Percentiles rank a stretch among this genome's conserved stretches.
Conservation (phyloP, 495 filamentous ascomycete species). For the Alectoria sarmentosa region DNA sequence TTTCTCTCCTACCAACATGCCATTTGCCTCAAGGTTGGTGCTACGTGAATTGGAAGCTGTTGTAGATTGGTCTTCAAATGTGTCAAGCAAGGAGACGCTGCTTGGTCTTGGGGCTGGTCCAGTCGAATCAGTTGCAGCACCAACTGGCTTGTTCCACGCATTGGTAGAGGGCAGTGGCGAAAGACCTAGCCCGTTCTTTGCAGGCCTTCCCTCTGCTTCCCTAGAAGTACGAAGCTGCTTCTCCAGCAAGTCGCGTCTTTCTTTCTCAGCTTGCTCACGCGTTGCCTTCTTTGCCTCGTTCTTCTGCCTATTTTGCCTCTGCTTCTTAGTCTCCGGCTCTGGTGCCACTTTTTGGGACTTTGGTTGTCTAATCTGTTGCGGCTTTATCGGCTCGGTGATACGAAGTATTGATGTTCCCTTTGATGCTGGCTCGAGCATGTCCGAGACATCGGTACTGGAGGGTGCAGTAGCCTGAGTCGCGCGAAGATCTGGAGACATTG, state of each 20-base stretch:
- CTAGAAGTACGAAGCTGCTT: conserved; percentile 74
- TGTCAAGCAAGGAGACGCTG: conserved; percentile 61
- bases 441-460: conserved; percentile 57
- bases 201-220: conserved; percentile 65
- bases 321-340: conserved; percentile 75
- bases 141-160: conserved; percentile 50
- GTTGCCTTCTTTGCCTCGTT: conserved; percentile 62
- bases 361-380: conserved; percentile 38
- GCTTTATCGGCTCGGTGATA: conserved; percentile 57
- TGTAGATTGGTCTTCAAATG: conserved; percentile 48
- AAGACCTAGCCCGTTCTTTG: conserved; percentile 61
- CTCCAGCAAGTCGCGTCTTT: conserved; percentile 64
- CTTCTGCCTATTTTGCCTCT: conserved; percentile 79
- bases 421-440: conserved; percentile 75
- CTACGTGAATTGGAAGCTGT: conserved; percentile 26
- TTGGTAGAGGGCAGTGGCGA: conserved; percentile 51
- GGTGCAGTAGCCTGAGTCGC: conserved; percentile 40
- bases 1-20: conserved; percentile 12
- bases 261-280: conserved; percentile 66
- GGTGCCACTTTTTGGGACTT: conserved; percentile 59
- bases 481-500: conserved; percentile 51
- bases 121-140: conserved; percentile 30
- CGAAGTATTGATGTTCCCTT: conserved; percentile 68
- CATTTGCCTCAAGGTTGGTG: conserved; percentile 3
- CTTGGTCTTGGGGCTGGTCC: conserved; percentile 27